Evolutionary conservation across 2,329 filamentous ascomycete genomes (phyloP).

Genomic region (Exophiala oligosperma): DNA sequence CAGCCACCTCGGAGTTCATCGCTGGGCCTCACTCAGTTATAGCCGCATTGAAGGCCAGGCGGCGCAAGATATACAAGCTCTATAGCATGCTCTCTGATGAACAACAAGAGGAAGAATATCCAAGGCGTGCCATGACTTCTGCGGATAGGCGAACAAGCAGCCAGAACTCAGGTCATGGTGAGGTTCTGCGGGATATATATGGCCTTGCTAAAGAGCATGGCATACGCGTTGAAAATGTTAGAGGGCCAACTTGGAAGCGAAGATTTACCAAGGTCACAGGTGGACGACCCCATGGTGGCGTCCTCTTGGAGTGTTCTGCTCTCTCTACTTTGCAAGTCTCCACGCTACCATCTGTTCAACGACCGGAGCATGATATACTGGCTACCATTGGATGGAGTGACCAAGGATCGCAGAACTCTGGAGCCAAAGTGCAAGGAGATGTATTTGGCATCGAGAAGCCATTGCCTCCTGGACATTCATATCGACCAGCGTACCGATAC

Average conservation of each 20-base stretch:
- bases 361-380: conserved; percentile 54
- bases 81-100: conserved; percentile 58
- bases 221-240: conserved; percentile 11
- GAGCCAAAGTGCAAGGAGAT: conserved; percentile 50
- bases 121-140: background rate
- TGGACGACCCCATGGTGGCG: conserved; percentile 85
- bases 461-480: conserved; percentile 13
- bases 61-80: conserved; percentile 77
- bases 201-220: conserved; percentile 13
- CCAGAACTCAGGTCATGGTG: background rate
- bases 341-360: conserved; percentile 54
- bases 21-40: conserved; percentile 82
- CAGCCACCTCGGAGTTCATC: conserved; percentile 85
- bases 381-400: conserved; percentile 67
- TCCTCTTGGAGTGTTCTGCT: conserved; percentile 82
- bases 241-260: conserved; percentile 57
- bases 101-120: background rate
- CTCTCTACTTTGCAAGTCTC: conserved; percentile 70
- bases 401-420: conserved; percentile 70
- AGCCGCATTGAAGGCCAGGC: conserved; percentile 69
- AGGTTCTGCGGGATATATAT: conserved; percentile 11
- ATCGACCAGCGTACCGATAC: conserved; percentile 30
- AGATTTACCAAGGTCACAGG: conserved; percentile 81
- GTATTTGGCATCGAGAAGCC: conserved; percentile 28
- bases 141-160: background rate